Conservation (phyloP, 1,284 basidiomycete species). For the Ceratobasidium sp. region DNA sequence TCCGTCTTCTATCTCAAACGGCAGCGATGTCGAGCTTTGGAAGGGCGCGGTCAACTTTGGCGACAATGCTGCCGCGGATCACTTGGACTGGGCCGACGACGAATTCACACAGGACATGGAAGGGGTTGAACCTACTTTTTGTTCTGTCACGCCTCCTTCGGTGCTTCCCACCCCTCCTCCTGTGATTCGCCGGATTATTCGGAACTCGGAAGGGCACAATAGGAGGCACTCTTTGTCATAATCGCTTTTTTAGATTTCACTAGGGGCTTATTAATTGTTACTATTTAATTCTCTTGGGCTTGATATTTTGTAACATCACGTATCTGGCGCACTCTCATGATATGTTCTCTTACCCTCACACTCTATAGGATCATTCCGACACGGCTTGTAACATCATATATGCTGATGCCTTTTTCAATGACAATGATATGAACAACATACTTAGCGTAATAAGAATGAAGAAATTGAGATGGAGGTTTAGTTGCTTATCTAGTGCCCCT, state of each 20-base stretch:
- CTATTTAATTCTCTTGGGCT: background rate
- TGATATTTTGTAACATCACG: conserved; percentile 10
- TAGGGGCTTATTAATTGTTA: background rate
- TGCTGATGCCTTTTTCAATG: background rate
- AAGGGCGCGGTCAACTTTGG: conserved; percentile 37
- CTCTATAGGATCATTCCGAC: background rate
- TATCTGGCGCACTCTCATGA: background rate
- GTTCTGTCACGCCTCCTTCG: background rate
- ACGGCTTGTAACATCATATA: conserved; percentile 19
- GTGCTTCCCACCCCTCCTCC: conserved; percentile 31
- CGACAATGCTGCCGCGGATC: conserved; percentile 12
- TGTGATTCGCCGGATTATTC: conserved; percentile 42
- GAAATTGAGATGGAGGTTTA: too few species aligned
- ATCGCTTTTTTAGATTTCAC: background rate
- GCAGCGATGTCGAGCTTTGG: conserved; percentile 39
- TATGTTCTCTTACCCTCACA: background rate
- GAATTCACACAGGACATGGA: conserved; percentile 24
- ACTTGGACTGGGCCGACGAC: conserved; percentile 40
- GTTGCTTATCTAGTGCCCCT: too few species aligned
- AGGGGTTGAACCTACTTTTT: conserved; percentile 25
- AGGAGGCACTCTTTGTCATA: conserved; percentile 43
- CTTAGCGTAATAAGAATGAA: too few species aligned
- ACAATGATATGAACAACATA: background rate
- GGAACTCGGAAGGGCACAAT: conserved; percentile 32
- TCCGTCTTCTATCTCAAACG: conserved; percentile 20